phyloP scores from a whole-genome alignment of 257 asterid species.

The Paraleonurus japonicus region DNA sequence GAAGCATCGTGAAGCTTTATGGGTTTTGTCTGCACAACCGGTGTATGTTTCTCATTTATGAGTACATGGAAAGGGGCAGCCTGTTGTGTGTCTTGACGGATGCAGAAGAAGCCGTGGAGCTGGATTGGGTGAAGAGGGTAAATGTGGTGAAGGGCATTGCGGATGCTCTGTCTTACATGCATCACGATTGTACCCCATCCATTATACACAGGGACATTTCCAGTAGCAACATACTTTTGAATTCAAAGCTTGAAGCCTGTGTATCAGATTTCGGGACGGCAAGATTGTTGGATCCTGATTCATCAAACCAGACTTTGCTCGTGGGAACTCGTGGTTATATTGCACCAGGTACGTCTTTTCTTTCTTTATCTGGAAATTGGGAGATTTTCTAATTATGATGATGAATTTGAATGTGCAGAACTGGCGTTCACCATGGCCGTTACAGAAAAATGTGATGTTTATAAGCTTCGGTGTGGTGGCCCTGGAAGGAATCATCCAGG shows the following conservation, averaged over 20 bases:
- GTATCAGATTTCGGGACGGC: constrained; percentile 30
- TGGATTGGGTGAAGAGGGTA: constrained; percentile 22
- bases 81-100: neutral
- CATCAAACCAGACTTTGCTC: constrained; percentile 19
- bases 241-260: constrained; percentile 22
- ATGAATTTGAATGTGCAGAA: constrained; percentile 21
- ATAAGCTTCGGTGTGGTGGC: constrained; percentile 37
- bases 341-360: constrained; percentile 38
- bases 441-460: constrained; percentile 32
- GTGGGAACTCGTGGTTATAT: constrained; percentile 31
- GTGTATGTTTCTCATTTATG: constrained; percentile 19
- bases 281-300: constrained; percentile 27
- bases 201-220: constrained; percentile 29
- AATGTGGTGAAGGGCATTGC: constrained; percentile 21
- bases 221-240: constrained; percentile 25
- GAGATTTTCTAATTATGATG: too few relatives aligned
- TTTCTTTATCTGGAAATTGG: too few relatives aligned
- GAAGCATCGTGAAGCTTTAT: constrained; percentile 21
- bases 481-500: constrained; percentile 31
- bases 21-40: constrained; percentile 15
- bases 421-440: constrained; percentile 31
- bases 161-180: constrained; percentile 19
- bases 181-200: constrained; percentile 27
- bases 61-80: constrained; percentile 30
- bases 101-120: neutral